phyloP scores from a whole-genome alignment of 257 asterid genomes.

The Nicotiana attenuata region DNA sequence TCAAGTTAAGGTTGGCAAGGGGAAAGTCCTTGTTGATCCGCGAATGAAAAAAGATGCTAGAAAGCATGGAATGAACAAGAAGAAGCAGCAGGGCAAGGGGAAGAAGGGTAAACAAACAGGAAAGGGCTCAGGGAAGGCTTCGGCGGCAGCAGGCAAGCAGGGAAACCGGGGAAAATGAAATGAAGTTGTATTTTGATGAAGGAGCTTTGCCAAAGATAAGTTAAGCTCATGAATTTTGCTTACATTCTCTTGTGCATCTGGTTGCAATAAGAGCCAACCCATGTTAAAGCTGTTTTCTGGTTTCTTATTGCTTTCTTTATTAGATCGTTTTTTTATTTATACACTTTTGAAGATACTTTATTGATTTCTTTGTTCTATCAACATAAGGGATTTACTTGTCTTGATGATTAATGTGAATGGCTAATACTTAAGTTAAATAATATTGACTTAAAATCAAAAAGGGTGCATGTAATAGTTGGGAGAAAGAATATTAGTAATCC shows the following conservation, averaged over 20 bases:
- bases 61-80: conserved; percentile 44
- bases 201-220: not conserved
- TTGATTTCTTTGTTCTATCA: not conserved
- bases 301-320: not conserved
- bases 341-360: not conserved
- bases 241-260: not conserved
- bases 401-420: not conserved
- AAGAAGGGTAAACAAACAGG: conserved; percentile 61
- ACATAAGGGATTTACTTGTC: not conserved
- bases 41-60: conserved; percentile 86
- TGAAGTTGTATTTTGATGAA: not conserved
- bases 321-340: not conserved
- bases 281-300: not conserved
- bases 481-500: not conserved
- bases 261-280: not conserved
- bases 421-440: not conserved
- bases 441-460: not conserved
- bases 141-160: conserved; percentile 25
- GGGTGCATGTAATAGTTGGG: not conserved
- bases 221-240: not conserved
- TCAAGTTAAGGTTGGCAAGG: conserved; percentile 72
- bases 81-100: conserved; percentile 46
- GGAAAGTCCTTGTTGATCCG: conserved; percentile 81
- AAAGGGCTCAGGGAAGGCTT: conserved; percentile 32
- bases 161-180: conserved; percentile 15